phyloP scores from a whole-genome alignment of 208 protist genomes.

The Leishmania arabica region DNA sequence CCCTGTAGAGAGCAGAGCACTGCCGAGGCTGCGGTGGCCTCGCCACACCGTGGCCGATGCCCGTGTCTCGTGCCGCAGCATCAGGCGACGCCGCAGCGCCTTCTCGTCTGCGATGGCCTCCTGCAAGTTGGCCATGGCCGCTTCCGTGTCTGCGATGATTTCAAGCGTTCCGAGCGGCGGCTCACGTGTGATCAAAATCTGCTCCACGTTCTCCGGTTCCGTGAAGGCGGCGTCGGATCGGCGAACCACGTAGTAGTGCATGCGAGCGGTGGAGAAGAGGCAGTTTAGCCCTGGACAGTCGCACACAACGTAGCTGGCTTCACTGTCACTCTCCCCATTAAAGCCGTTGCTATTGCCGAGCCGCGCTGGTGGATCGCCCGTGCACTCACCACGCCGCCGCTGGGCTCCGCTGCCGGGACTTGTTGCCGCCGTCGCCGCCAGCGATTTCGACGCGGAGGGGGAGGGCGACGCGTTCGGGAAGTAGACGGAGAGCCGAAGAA shows the following conservation, averaged over 20 bases:
- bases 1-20: neutral
- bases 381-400: neutral
- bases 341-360: constrained; percentile 9
- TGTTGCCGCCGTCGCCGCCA: constrained; percentile 1
- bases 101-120: constrained; percentile 77
- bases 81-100: constrained; percentile 37
- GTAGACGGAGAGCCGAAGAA: constrained; percentile 54
- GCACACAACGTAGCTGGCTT: constrained; percentile 37
- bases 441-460: neutral
- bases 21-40: neutral
- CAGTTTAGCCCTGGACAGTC: constrained; percentile 62
- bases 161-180: constrained; percentile 57
- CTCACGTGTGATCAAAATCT: constrained; percentile 70
- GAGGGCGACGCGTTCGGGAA: constrained; percentile 31
- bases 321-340: constrained; percentile 17
- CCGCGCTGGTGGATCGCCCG: neutral
- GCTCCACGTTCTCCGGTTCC: constrained; percentile 42
- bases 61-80: neutral
- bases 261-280: constrained; percentile 58
- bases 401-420: neutral
- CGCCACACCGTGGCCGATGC: constrained; percentile 3
- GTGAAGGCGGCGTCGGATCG: constrained; percentile 60
- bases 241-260: constrained; percentile 51
- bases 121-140: constrained; percentile 64
- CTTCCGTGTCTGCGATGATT: constrained; percentile 58